Conservation (phyloP, 2,329 filamentous ascomycete species). For the Beauveria sp. region DNA sequence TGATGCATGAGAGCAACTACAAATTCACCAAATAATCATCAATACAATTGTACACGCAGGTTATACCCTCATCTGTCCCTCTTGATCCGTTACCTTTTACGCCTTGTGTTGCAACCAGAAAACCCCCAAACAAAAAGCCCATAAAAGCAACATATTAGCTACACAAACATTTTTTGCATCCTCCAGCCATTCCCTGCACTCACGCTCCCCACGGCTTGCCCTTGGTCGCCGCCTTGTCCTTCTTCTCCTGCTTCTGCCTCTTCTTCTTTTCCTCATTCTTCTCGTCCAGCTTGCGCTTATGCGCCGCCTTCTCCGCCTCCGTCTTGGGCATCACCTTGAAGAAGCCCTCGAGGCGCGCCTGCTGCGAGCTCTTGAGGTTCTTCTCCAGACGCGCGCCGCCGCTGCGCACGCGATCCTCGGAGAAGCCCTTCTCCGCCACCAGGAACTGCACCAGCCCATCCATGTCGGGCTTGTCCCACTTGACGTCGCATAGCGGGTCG, state of each 20-base stretch:
- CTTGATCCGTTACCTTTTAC: not conserved
- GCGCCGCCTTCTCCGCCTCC: conserved; percentile 69
- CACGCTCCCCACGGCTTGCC: conserved; percentile 66
- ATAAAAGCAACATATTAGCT: not conserved
- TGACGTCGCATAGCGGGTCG: conserved; percentile 86
- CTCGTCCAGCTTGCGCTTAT: conserved; percentile 92
- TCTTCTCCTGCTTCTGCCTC: conserved; percentile 87
- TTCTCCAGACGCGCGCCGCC: conserved; percentile 76
- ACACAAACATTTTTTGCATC: not conserved
- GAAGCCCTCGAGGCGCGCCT: conserved; percentile 88
- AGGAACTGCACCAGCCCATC: conserved; percentile 86
- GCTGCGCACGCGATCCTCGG: conserved; percentile 80
- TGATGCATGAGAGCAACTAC: not conserved
- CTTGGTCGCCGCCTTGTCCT: conserved; percentile 89
- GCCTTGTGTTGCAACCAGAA: not conserved
- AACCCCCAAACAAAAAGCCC: not conserved
- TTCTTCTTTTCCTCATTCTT: conserved; percentile 91
- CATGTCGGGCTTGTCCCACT: conserved; percentile 90
- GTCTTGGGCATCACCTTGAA: conserved; percentile 91
- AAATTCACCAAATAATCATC: not conserved
- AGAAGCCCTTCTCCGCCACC: conserved; percentile 93
- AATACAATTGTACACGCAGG: not conserved
- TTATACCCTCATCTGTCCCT: not conserved
- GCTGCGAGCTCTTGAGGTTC: conserved; percentile 84
- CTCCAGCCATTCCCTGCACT: not conserved